Conservation (phyloP, 768 basidiomycete species). For the Guyanaporus albipodus region DNA sequence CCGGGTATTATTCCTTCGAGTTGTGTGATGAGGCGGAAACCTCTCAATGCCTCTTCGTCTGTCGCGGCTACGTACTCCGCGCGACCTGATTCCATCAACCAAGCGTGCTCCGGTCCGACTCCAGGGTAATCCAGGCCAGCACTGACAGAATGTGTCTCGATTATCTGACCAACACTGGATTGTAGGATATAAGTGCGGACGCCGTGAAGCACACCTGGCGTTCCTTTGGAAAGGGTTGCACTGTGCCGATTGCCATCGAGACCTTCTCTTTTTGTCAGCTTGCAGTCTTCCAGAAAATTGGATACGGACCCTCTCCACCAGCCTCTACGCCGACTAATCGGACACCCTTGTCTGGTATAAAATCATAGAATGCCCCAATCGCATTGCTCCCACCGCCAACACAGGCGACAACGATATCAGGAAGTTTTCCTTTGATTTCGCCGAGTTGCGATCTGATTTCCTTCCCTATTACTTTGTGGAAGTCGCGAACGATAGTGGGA, state of each 20-base stretch:
- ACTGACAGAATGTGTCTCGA: conserved; percentile 96
- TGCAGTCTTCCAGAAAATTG: background rate
- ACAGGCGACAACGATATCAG: conserved; percentile 92
- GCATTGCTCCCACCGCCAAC: conserved; percentile 98
- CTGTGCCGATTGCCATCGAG: conserved; percentile 84
- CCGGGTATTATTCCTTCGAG: conserved; percentile 96
- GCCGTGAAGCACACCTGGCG: conserved; percentile 93
- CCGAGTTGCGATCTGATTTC: conserved; percentile 90
- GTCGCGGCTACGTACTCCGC: conserved; percentile 93
- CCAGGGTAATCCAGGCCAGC: conserved; percentile 96
- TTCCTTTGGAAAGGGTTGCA: conserved; percentile 88
- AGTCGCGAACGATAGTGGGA: conserved; percentile 98
- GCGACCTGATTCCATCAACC: conserved; percentile 91
- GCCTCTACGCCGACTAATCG: conserved; percentile 93
- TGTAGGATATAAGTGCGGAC: conserved; percentile 95
- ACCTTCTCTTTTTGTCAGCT: conserved; percentile 38
- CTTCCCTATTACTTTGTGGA: conserved; percentile 90
- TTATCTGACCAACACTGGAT: conserved; percentile 83
- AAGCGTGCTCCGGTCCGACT: conserved; percentile 97
- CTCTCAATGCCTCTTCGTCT: conserved; percentile 90
- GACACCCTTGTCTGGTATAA: conserved; percentile 84
- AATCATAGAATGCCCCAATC: conserved; percentile 97
- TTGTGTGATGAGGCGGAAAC: conserved; percentile 89
- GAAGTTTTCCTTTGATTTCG: conserved; percentile 74
- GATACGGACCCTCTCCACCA: conserved; percentile 80